Evolutionary conservation across 2,329 filamentous ascomycete genomes (phyloP).

Genomic region (Metarhizium anisopliae): DNA sequence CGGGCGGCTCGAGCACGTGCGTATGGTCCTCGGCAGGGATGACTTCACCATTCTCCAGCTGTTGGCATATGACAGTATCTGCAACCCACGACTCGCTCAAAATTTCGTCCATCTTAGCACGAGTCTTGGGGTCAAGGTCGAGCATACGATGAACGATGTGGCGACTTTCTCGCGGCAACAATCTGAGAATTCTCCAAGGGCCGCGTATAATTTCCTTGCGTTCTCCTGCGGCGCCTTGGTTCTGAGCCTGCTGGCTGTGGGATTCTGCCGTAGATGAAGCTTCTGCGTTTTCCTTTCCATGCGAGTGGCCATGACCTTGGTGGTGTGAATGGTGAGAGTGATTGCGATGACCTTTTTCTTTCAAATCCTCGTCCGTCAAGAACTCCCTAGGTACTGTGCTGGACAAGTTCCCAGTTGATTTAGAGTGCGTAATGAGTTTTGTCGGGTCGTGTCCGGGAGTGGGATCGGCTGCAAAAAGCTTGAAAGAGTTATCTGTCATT

Average conservation of each 20-base stretch:
- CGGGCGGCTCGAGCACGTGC: slow-evolving; percentile 73
- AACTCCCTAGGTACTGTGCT: slow-evolving; percentile 30
- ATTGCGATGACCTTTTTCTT: slow-evolving; percentile 14
- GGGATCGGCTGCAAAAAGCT: slow-evolving; percentile 80
- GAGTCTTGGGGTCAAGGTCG: slow-evolving; percentile 72
- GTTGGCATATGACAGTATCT: slow-evolving; percentile 73
- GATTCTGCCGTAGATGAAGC: slow-evolving; percentile 6
- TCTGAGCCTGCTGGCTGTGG: slow-evolving; percentile 3
- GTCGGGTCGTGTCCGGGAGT: slow-evolving; percentile 61
- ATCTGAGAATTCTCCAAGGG: slow-evolving; percentile 78
- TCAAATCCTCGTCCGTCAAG: slow-evolving; percentile 23
- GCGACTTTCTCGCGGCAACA: slow-evolving; percentile 81
- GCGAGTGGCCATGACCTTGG: background rate
- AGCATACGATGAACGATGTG: slow-evolving; percentile 91
- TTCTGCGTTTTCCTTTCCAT: slow-evolving; percentile 4
- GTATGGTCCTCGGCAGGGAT: slow-evolving; percentile 67
- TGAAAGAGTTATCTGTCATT: slow-evolving; percentile 87
- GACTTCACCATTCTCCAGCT: slow-evolving; percentile 61
- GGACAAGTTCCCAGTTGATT: slow-evolving; percentile 34
- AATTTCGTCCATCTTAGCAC: slow-evolving; percentile 80
- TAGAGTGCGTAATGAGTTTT: slow-evolving; percentile 38
- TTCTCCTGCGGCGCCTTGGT: slow-evolving; percentile 23
- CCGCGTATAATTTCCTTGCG: slow-evolving; percentile 79
- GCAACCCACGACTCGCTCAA: slow-evolving; percentile 85
- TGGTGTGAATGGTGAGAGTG: slow-evolving; percentile 5